phyloP scores from a whole-genome alignment of 140 eudicot species.

The Oenanthe javanica region DNA sequence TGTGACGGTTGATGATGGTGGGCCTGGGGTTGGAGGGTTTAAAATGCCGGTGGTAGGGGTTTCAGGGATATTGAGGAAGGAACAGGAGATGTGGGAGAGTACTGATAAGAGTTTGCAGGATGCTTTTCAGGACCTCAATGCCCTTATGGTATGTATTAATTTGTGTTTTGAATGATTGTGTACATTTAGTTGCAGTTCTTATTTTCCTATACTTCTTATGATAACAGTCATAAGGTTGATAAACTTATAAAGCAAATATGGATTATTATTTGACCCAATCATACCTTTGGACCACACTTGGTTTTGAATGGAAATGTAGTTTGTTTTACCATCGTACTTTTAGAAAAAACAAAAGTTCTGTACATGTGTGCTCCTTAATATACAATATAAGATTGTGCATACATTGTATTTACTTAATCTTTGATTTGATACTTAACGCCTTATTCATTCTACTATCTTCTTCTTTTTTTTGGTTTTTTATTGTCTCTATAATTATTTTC shows the following conservation, averaged over 20 bases:
- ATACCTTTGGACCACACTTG: neutral
- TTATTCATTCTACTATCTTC: neutral
- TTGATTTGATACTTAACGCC: neutral
- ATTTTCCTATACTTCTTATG: neutral
- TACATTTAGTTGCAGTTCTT: neutral
- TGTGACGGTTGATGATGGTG: slow-evolving; percentile 8
- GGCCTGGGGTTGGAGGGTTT: slow-evolving; percentile 34
- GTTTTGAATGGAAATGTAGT: neutral
- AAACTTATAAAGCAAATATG: neutral
- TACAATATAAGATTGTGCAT: neutral
- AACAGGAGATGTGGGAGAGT: slow-evolving; percentile 99
- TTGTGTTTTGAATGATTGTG: neutral
- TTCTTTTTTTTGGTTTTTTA: neutral
- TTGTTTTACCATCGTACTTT: neutral
- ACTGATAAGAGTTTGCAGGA: slow-evolving; percentile 98
- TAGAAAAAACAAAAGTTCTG: neutral
- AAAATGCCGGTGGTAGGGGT: slow-evolving; percentile 85
- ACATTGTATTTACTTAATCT: neutral
- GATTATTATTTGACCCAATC: neutral
- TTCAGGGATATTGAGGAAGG: slow-evolving; percentile 85
- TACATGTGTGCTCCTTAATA: neutral
- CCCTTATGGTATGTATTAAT: slow-evolving; percentile 64
- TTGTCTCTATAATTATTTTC: neutral
- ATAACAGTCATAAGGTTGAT: neutral
- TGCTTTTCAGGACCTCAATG: slow-evolving; percentile 96